Conservation (phyloP, 352 stramenopile species). For the Pythium rhizo-oryzae region DNA sequence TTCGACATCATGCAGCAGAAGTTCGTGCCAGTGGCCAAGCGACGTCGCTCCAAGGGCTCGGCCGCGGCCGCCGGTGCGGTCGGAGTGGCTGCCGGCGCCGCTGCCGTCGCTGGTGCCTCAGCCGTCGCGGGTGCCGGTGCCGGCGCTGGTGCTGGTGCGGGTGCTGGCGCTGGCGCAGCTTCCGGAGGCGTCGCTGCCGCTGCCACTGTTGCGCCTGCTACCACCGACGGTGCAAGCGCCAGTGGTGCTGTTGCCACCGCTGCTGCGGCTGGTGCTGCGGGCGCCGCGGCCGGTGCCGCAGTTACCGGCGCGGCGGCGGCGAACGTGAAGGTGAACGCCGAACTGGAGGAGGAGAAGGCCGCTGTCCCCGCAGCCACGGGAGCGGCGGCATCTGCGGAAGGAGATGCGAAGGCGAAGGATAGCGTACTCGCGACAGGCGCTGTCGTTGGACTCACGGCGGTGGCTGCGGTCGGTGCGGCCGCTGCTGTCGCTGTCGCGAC, state of each 20-base stretch:
- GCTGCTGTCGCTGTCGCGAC: neutral
- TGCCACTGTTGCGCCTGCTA: neutral
- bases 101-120: no score
- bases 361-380: neutral
- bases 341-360: slow-evolving; percentile 10
- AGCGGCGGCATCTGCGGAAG: neutral
- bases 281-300: neutral
- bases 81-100: no score
- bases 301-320: neutral
- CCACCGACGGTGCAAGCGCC: neutral
- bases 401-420: neutral
- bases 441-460: slow-evolving; percentile 4
- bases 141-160: no score
- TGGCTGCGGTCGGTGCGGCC: neutral
- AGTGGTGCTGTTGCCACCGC: neutral
- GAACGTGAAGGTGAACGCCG: neutral
- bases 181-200: no score
- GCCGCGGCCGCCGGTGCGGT: neutral
- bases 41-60: neutral
- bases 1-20: slow-evolving; percentile 22
- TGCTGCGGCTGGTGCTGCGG: neutral
- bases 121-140: no score
- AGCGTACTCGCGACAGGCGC: slow-evolving; percentile 9
- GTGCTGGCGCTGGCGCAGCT: no score
- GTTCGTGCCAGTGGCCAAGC: slow-evolving; percentile 16